These are phyloP conservation scores for Agaricales sp. DNA, from an alignment of 1,284 basidiomycete species.

Conservation along the genomic window DNA sequence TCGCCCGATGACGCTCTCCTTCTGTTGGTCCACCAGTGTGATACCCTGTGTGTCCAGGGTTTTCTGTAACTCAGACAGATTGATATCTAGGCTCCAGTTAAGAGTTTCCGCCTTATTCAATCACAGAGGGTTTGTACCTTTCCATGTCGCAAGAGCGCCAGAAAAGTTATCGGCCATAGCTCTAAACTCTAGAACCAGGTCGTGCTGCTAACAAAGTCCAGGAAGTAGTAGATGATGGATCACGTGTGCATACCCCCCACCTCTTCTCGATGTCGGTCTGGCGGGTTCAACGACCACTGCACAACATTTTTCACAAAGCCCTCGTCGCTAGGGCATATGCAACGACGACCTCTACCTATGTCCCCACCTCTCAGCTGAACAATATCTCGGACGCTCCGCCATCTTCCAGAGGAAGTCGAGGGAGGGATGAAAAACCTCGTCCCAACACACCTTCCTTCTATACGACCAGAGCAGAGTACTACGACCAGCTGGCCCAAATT, in stretches of 20 bases:
- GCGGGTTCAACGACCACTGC: background rate
- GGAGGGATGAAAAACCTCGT: slow-evolving; percentile 21
- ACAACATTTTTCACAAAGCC: background rate
- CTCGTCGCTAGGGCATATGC: background rate
- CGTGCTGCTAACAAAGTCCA: slow-evolving; percentile 9
- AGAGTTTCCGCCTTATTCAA: too few species aligned
- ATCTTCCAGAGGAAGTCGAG: slow-evolving; percentile 6
- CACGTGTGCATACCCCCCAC: background rate
- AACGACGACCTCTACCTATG: background rate
- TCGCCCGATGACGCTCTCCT: slow-evolving; percentile 88
- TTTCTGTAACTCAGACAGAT: slow-evolving; percentile 86
- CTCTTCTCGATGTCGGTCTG: background rate
- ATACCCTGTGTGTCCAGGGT: slow-evolving; percentile 83
- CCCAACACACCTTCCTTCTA: slow-evolving; percentile 72
- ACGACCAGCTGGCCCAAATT: slow-evolving; percentile 63
- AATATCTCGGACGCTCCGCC: background rate
- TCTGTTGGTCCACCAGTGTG: slow-evolving; percentile 95
- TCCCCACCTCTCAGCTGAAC: background rate
- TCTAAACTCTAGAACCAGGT: slow-evolving; percentile 10
- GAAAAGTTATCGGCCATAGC: slow-evolving; percentile 67
- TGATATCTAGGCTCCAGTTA: slow-evolving; percentile 79
- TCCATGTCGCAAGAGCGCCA: slow-evolving; percentile 80
- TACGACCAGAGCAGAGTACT: slow-evolving; percentile 74
- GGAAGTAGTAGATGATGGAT: slow-evolving; percentile 1
- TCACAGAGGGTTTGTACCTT: slow-evolving; percentile 47